These are phyloP conservation scores for Venturia oleaginea DNA, from an alignment of 2,329 filamentous ascomycete species.

Conservation along the genomic window DNA sequence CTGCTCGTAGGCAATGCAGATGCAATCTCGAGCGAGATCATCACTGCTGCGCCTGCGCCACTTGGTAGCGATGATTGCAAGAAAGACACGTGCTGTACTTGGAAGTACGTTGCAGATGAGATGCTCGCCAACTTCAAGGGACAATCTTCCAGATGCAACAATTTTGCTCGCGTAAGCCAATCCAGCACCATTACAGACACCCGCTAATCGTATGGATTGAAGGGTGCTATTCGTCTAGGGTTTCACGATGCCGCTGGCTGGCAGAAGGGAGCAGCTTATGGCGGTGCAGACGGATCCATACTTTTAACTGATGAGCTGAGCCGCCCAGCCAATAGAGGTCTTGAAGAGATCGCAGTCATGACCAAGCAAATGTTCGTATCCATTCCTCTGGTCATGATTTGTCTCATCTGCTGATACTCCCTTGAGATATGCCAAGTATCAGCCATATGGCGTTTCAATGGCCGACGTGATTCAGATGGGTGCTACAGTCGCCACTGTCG, in stretches of 20 bases:
- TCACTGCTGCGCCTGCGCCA: conserved; percentile 17
- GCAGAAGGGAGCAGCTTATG: conserved; percentile 22
- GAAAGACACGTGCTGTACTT: conserved; percentile 27
- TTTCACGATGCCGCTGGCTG: conserved; percentile 29
- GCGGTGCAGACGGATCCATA: conserved; percentile 27
- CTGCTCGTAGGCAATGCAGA: conserved; percentile 22
- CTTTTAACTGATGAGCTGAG: conserved; percentile 23
- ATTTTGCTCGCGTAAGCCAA: conserved; percentile 21
- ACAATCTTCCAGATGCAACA: conserved; percentile 24
- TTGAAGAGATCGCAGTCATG: conserved; percentile 22
- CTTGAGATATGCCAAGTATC: conserved; percentile 21
- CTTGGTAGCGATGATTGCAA: conserved; percentile 26
- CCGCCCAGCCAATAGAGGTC: conserved; percentile 24
- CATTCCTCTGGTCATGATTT: neutral
- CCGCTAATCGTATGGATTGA: neutral
- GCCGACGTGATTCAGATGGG: conserved; percentile 32
- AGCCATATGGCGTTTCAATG: conserved; percentile 27
- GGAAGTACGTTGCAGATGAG: conserved; percentile 26
- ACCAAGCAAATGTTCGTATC: conserved; percentile 19
- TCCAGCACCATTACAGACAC: neutral
- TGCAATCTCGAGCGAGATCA: conserved; percentile 22
- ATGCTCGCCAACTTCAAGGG: conserved; percentile 22
- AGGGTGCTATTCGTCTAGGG: conserved; percentile 25
- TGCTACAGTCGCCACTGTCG: conserved; percentile 29
- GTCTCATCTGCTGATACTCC: neutral